phyloP scores from a whole-genome alignment of 352 stramenopile species.

The Hyaloperonospora arabidopsidis region DNA sequence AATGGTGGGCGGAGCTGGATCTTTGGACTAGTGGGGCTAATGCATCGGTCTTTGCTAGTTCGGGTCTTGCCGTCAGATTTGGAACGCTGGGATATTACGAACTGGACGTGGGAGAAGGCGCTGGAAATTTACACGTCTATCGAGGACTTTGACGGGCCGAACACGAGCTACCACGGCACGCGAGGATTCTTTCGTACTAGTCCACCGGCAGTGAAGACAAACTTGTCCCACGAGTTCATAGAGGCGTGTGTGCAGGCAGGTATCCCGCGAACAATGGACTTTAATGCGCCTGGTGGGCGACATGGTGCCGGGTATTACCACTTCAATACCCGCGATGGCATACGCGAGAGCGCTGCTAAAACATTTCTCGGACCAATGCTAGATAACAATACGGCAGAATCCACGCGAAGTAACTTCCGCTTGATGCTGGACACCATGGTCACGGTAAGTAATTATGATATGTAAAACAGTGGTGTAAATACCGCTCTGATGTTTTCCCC shows the following conservation, averaged over 20 bases:
- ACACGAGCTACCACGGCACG: slow-evolving; percentile 44
- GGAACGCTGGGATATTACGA: slow-evolving; percentile 58
- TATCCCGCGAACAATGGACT: slow-evolving; percentile 55
- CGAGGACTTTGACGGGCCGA: slow-evolving; percentile 61
- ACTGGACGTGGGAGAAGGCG: slow-evolving; percentile 72
- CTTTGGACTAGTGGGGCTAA: not conserved
- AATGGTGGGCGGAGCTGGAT: not conserved
- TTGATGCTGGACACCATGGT: slow-evolving; percentile 52
- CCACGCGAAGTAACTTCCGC: slow-evolving; percentile 38
- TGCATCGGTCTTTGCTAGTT: slow-evolving; percentile 25
- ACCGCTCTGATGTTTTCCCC: not conserved
- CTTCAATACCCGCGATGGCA: slow-evolving; percentile 79
- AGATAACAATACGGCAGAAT: slow-evolving; percentile 20
- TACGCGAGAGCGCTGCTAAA: slow-evolving; percentile 74
- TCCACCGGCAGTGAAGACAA: slow-evolving; percentile 22
- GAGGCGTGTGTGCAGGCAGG: slow-evolving; percentile 44
- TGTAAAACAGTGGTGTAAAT: not conserved
- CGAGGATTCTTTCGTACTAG: slow-evolving; percentile 57
- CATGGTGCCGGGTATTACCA: slow-evolving; percentile 78
- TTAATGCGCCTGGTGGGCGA: slow-evolving; percentile 69
- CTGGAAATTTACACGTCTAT: slow-evolving; percentile 64
- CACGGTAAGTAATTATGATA: slow-evolving; percentile 30
- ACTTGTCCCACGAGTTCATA: slow-evolving; percentile 43
- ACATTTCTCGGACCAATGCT: slow-evolving; percentile 60
- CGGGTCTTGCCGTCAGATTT: slow-evolving; percentile 66